Conservation (phyloP, 2,329 filamentous ascomycete genomes). For the Paracorniculantispora psalliotae region DNA sequence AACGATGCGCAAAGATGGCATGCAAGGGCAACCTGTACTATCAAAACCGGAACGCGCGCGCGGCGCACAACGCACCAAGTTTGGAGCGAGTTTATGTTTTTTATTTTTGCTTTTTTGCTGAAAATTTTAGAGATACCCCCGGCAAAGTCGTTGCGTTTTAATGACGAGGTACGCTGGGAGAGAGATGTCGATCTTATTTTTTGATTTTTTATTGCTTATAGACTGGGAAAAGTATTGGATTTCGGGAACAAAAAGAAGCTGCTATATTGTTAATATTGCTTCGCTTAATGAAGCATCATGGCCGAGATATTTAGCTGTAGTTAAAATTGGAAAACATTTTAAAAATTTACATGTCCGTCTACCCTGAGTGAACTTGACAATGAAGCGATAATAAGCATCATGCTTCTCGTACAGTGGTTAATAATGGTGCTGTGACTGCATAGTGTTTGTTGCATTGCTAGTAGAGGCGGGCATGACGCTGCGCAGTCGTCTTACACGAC, state of each 20-base stretch:
- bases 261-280: conserved; percentile 9
- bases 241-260: not conserved
- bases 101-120: conserved; percentile 16
- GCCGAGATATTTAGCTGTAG: conserved; percentile 1
- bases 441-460: conserved; percentile 1
- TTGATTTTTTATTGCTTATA: conserved; percentile 10
- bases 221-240: conserved; percentile 5
- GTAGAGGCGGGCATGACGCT: not conserved
- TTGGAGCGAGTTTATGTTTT: conserved; percentile 10
- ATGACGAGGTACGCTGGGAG: conserved; percentile 7
- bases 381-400: too few relatives aligned
- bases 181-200: conserved; percentile 2
- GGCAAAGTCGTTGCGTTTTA: conserved; percentile 1
- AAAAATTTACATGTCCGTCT: not conserved
- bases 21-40: conserved; percentile 28
- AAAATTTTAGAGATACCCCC: conserved; percentile 32
- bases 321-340: not conserved
- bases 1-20: conserved; percentile 12
- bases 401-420: not conserved
- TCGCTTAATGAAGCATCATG: conserved; percentile 1
- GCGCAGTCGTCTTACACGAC: not conserved
- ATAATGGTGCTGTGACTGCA: not conserved
- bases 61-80: conserved; percentile 2
- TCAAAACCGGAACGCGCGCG: conserved; percentile 17
- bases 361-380: too few relatives aligned